Percentiles rank a stretch among this genome's conserved stretches.
These are phyloP conservation scores for Tetrapisispora taiwanensis DNA, from an alignment of 805 yeast genomes.

Conservation along the genomic window DNA sequence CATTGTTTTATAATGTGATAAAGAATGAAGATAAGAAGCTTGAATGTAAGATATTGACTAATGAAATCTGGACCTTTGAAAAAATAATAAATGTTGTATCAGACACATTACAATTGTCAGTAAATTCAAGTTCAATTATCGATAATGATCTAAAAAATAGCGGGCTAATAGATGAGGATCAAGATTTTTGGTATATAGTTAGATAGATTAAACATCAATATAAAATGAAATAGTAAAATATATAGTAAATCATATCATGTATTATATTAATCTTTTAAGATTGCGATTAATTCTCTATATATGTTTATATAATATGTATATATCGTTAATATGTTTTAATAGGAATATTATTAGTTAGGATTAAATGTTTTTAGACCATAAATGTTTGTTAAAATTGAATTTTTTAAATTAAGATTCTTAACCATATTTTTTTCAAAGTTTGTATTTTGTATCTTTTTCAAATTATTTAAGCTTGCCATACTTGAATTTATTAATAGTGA, in stretches of 20 bases:
- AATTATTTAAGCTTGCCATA: background rate
- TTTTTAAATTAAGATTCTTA: background rate
- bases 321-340: background rate
- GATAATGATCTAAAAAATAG: background rate
- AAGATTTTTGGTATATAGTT: slow-evolving; percentile 4
- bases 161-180: background rate
- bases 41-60: slow-evolving; percentile 8
- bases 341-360: background rate
- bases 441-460: background rate
- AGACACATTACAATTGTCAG: slow-evolving; percentile 9
- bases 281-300: no score
- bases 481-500: background rate
- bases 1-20: slow-evolving; percentile 17
- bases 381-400: background rate
- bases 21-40: slow-evolving; percentile 5
- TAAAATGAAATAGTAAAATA: no score
- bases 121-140: slow-evolving; percentile 4
- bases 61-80: slow-evolving; percentile 9
- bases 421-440: background rate
- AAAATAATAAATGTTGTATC: slow-evolving; percentile 7
- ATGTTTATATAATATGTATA: background rate
- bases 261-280: no score
- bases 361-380: background rate
- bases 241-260: no score
- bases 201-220: background rate